These are phyloP conservation scores for Crucihimalaya himalaica DNA, from an alignment of 345 rosid species.

Conservation along the genomic window DNA sequence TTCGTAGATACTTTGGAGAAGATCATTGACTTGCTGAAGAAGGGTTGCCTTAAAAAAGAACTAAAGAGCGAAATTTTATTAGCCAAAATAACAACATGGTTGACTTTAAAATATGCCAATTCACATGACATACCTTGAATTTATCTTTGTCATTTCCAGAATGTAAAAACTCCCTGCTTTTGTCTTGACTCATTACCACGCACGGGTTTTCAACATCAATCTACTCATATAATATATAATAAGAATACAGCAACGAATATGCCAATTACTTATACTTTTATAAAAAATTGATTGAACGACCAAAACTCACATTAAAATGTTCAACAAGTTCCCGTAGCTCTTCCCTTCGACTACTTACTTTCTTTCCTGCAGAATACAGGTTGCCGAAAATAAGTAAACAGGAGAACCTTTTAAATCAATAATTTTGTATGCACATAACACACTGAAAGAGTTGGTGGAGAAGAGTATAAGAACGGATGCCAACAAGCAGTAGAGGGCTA, in stretches of 20 bases:
- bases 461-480: not conserved
- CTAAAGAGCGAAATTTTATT: conserved; percentile 49
- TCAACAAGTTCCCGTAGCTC: conserved; percentile 85
- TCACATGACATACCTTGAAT: conserved; percentile 62
- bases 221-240: conserved; percentile 37
- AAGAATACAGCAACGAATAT: conserved; percentile 8
- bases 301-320: conserved; percentile 83
- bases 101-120: conserved; percentile 7
- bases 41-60: conserved; percentile 95
- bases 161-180: conserved; percentile 95
- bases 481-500: not conserved
- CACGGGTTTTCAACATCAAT: conserved; percentile 99
- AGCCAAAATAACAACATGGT: conserved; percentile 31
- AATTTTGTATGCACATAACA: not conserved
- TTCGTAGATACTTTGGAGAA: conserved; percentile 63
- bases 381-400: not conserved
- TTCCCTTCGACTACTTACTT: conserved; percentile 65
- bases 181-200: conserved; percentile 97
- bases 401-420: not conserved
- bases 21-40: conserved; percentile 95
- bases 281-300: not conserved
- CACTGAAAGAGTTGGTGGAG: conserved; percentile 1
- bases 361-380: conserved; percentile 62
- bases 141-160: conserved; percentile 97
- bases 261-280: not conserved